Conservation (phyloP, 2,329 filamentous ascomycete genomes). For the Ascochyta clinopodiicola region DNA sequence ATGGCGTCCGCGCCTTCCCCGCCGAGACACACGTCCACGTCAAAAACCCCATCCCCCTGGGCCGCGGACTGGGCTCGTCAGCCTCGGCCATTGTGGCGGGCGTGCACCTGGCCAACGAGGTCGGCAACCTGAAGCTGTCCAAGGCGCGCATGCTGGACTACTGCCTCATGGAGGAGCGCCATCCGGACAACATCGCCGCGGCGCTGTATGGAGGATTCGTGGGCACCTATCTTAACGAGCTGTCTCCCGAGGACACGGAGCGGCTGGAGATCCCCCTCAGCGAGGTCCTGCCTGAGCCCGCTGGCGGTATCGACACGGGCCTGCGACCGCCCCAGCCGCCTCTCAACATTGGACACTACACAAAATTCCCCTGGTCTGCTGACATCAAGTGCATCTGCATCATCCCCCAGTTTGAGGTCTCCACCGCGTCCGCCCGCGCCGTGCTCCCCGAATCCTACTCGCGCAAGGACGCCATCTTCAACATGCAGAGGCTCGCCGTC, state of each 20-base stretch:
- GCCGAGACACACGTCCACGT: slow-evolving; percentile 87
- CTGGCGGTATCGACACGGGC: slow-evolving; percentile 90
- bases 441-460: slow-evolving; percentile 83
- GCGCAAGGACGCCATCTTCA: slow-evolving; percentile 88
- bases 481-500: slow-evolving; percentile 90
- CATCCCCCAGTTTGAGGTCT: slow-evolving; percentile 93
- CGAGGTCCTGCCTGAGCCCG: slow-evolving; percentile 88
- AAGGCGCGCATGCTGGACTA: slow-evolving; percentile 90
- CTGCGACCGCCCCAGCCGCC: slow-evolving; percentile 87
- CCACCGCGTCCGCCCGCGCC: slow-evolving; percentile 87
- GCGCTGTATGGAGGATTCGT: slow-evolving; percentile 96
- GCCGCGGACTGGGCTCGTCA: slow-evolving; percentile 91
- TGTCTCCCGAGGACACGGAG: slow-evolving; percentile 86
- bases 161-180: slow-evolving; percentile 87
- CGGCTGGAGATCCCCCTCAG: slow-evolving; percentile 92
- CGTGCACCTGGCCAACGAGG: slow-evolving; percentile 89
- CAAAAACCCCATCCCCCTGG: slow-evolving; percentile 92
- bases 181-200: slow-evolving; percentile 72
- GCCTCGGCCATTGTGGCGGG: slow-evolving; percentile 95
- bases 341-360: slow-evolving; percentile 90
- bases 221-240: slow-evolving; percentile 92
- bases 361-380: slow-evolving; percentile 90
- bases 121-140: slow-evolving; percentile 77
- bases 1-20: slow-evolving; percentile 85
- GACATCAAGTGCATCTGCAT: slow-evolving; percentile 98